Evolutionary conservation across 805 yeast species (phyloP), one percentile per base, ranked within the genome.

Genomic region (Zygosaccharomyces pseudorouxii): DNA sequence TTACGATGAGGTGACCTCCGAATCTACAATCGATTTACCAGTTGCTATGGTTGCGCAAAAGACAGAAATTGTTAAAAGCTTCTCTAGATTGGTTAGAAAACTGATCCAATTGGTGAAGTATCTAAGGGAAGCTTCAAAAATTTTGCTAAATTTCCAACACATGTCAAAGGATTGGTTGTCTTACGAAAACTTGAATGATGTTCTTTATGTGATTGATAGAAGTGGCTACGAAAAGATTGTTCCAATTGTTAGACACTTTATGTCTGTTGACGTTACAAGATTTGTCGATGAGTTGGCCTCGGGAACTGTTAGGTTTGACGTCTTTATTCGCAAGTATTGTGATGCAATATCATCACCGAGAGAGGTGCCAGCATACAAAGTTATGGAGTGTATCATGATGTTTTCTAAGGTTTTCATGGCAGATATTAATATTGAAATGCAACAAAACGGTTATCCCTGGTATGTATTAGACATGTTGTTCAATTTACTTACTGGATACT

Each of bases 131-230:
- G 41, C 82, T 81, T 0, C 68, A 71, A 29, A 70, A 70, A 50
- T 75, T 79, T 22, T 69, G 27, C 54, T 49, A 30, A 51, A 47
- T 38, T 46, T 42, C 47, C 68, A 64, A 29, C 61, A 71, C 27
- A 83, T 83, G 88, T 59, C 70, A 38, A 63, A 66, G 30, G 87
- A 82, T 63, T 84, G 88, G 89, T 47, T 63, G 10, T 57, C 66
- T 42, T 69, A 70, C 49, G 77, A 81, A 35, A 78, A 81, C 33
- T 38, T 59, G 38, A 55, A 59, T 27, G 62, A 59, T 30, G 56
- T 59, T 10, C 43, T 55, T 1, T 61, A 57, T 16, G 40, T 56
- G 46, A 58, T 59, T 14, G 49, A 48, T 33, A 54, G 53, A n/a
- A 58, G 51, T 22, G 47, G 50, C 11, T 47, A 58, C 31, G 40